Evolutionary conservation across 805 yeast genomes (phyloP), one percentile per base, ranked within the genome.

Genomic region (Barnettozyma sucrosica): DNA sequence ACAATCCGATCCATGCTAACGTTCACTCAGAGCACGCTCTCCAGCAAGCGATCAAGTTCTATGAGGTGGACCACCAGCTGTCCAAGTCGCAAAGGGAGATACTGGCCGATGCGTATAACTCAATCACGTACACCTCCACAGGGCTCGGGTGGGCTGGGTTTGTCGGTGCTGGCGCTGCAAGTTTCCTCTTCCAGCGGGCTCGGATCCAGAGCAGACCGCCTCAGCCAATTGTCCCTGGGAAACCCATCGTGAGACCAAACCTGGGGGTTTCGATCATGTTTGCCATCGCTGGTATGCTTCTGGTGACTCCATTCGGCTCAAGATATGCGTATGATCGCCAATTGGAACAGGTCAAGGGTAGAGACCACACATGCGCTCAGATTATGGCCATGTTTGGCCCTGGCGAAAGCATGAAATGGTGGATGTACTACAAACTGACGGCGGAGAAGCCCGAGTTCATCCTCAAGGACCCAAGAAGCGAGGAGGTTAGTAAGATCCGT

Each of bases 381-480:
- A 57, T 57, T 5, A 58, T 62, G 3, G 48, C 57, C 13, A 47
- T 68, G 20, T 49, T 71, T 18, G 58, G 60, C 25, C 62, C 64
- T 10, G 65, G 63, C 0, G 63, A 66, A 38, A 59, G 72, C 5
- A 56, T 69, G 2, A 65, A 59, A 57, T 77, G 81, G 80, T 66
- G 75, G 36, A 56, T 71, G 21, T 83, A 83, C 60, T 83, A 76
- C 59, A 66, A 69, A 42, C 62, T 70, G 49, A 74, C 85, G 0
- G 66, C 71, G 34, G 68, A 69, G 16, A 76, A 82, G 54, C 80
- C 83, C 0, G 70, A 69, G 19, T 69, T 70, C 43, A 67, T 76
- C 34, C 63, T 83, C 53, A 75, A 75, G 46, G 83, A 83, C 56
- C 89, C 89, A 6, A 65, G 72, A 55, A 56, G 58, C 0, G 55